Conservation (phyloP, 73 alveolate species). For the Blepharisma stoltei region DNA sequence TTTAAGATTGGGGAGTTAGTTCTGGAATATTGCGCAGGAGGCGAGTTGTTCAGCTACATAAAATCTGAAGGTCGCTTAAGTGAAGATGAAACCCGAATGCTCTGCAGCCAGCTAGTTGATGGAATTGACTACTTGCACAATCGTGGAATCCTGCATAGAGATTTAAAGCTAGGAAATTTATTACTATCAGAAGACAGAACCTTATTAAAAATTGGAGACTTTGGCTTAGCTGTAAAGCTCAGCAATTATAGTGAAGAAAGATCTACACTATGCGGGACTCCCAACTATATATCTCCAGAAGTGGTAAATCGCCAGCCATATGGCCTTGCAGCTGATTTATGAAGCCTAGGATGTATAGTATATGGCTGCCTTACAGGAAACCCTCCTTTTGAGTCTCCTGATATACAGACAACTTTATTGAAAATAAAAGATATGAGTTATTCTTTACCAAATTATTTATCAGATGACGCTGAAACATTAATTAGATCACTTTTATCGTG, state of each 20-base stretch:
- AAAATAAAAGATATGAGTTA: background rate
- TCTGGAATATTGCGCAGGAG: constrained; percentile 66
- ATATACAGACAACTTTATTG: background rate
- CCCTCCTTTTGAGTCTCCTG: constrained; percentile 20
- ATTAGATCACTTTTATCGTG: background rate
- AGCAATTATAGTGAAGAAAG: constrained; percentile 85
- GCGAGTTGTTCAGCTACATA: constrained; percentile 56
- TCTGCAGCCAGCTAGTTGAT: constrained; percentile 26
- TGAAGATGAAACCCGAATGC: constrained; percentile 58
- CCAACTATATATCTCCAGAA: constrained; percentile 88
- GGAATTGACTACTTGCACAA: constrained; percentile 48
- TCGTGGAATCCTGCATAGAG: constrained; percentile 74
- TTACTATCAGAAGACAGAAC: constrained; percentile 72
- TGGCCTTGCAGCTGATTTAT: constrained; percentile 11
- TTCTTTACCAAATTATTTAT: constrained; percentile 19
- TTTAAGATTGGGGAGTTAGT: too few relatives aligned
- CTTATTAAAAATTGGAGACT: constrained; percentile 87
- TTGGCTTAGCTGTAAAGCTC: constrained; percentile 87
- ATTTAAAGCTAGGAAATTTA: constrained; percentile 89
- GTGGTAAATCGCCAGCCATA: constrained; percentile 10
- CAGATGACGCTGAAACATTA: background rate
- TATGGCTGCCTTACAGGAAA: constrained; percentile 30
- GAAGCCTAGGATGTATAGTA: constrained; percentile 29
- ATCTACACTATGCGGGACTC: constrained; percentile 96
- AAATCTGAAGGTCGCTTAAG: constrained; percentile 58